These are phyloP conservation scores for Psophocarpus tetragonolobus DNA, from an alignment of 306 rosid genomes.

Conservation along the genomic window DNA sequence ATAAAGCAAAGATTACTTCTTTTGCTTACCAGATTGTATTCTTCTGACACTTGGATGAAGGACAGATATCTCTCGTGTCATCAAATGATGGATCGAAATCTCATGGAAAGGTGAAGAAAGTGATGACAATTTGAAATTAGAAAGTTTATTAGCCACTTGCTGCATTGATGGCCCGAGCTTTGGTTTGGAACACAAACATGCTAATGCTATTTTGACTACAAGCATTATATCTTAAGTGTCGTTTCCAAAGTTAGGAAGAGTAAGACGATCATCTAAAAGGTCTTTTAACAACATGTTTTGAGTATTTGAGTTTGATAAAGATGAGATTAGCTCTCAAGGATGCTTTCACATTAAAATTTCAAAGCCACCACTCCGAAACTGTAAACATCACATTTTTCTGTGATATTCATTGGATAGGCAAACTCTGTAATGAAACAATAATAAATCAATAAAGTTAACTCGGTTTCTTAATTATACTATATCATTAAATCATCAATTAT, in stretches of 20 bases:
- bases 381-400: slow-evolving; percentile 27
- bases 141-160: background rate
- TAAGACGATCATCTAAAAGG: background rate
- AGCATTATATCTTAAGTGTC: background rate
- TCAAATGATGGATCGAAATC: too few species aligned
- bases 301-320: background rate
- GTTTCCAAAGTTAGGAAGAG: background rate
- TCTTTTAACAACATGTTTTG: slow-evolving; percentile 1
- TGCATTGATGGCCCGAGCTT: slow-evolving; percentile 21
- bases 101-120: too few species aligned
- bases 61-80: background rate
- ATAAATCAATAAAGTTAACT: background rate
- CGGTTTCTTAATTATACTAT: too few species aligned
- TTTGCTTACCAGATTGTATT: too few species aligned
- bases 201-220: background rate
- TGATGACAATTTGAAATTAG: background rate
- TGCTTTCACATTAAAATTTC: slow-evolving; percentile 15
- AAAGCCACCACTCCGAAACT: slow-evolving; percentile 18
- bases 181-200: background rate
- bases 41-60: background rate
- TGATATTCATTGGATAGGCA: background rate
- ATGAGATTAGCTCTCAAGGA: background rate
- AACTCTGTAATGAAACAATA: background rate
- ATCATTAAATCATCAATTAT: background rate
- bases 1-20: too few species aligned